Percentiles rank a stretch among this genome's conserved stretches.
phyloP scores from a whole-genome alignment of 2,329 filamentous ascomycete species.

The Colletotrichum spinosum region DNA sequence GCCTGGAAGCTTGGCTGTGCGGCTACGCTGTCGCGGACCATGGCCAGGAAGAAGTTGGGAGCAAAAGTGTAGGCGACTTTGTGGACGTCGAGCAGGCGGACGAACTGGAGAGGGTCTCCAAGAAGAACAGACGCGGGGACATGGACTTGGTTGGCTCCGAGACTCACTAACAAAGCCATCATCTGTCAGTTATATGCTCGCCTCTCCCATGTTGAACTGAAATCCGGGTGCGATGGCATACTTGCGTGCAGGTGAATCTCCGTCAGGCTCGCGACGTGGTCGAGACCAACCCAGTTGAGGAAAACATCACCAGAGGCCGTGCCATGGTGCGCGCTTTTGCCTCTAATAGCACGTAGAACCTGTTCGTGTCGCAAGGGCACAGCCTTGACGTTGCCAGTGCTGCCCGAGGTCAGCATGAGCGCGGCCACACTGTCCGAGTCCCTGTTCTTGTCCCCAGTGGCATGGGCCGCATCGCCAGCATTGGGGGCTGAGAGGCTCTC shows the following conservation, averaged over 20 bases:
- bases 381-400: constrained; percentile 62
- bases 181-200: neutral
- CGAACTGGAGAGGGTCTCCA: constrained; percentile 51
- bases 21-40: constrained; percentile 35
- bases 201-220: too few relatives aligned
- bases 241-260: constrained; percentile 63
- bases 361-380: constrained; percentile 58
- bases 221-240: neutral
- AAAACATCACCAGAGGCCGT: constrained; percentile 47
- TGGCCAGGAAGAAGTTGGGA: constrained; percentile 50
- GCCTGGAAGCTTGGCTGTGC: constrained; percentile 1
- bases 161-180: constrained; percentile 41
- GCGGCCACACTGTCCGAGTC: constrained; percentile 42
- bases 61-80: constrained; percentile 57
- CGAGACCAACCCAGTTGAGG: constrained; percentile 62
- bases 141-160: constrained; percentile 58
- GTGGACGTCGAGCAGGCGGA: constrained; percentile 53
- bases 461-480: neutral
- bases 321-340: constrained; percentile 49
- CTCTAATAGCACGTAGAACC: constrained; percentile 52
- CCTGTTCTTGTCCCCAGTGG: neutral
- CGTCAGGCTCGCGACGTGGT: constrained; percentile 64
- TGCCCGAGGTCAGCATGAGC: constrained; percentile 66
- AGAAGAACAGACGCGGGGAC: constrained; percentile 55
- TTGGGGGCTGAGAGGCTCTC: neutral